Evolutionary conservation across 163 green algal genomes (phyloP).

Genomic region (Prototheca stagnorum): DNA sequence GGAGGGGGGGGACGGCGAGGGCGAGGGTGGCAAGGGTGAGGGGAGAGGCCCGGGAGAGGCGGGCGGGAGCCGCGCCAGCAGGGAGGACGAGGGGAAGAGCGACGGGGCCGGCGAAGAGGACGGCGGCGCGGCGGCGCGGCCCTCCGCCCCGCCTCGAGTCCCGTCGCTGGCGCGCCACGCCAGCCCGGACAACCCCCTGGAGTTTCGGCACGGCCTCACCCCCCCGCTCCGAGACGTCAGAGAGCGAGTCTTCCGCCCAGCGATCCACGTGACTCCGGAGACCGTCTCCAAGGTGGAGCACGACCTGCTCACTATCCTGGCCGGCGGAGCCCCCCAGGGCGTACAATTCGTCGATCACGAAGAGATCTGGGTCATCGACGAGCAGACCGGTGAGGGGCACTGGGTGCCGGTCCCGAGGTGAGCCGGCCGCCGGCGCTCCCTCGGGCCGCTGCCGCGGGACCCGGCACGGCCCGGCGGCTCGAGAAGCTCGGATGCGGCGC

Average conservation of each 20-base stretch:
- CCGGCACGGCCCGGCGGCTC: too few species aligned
- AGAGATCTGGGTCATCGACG: slow-evolving; percentile 35
- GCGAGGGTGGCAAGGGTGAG: too few species aligned
- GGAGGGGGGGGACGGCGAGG: not conserved
- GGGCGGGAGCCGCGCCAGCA: too few species aligned
- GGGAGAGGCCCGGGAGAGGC: too few species aligned
- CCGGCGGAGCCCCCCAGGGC: slow-evolving; percentile 39
- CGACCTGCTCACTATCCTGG: slow-evolving; percentile 40
- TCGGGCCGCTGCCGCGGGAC: too few species aligned
- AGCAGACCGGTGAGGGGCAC: slow-evolving; percentile 6
- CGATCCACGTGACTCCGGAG: slow-evolving; percentile 14
- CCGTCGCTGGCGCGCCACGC: too few species aligned
- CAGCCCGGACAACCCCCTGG: too few species aligned
- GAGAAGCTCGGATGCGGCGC: too few species aligned
- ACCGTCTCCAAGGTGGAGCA: slow-evolving; percentile 35
- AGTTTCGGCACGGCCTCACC: slow-evolving; percentile 53
- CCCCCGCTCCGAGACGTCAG: slow-evolving; percentile 49
- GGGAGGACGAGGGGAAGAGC: not conserved
- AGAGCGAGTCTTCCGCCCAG: slow-evolving; percentile 32
- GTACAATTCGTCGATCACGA: slow-evolving; percentile 58
- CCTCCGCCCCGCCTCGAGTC: too few species aligned
- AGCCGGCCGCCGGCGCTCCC: too few species aligned
- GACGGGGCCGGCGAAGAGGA: not conserved
- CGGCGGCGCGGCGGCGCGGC: too few species aligned
- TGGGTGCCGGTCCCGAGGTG: slow-evolving; percentile 12